Conservation (phyloP, 73 alveolate genomes). For the Paraurostyla sp. region DNA sequence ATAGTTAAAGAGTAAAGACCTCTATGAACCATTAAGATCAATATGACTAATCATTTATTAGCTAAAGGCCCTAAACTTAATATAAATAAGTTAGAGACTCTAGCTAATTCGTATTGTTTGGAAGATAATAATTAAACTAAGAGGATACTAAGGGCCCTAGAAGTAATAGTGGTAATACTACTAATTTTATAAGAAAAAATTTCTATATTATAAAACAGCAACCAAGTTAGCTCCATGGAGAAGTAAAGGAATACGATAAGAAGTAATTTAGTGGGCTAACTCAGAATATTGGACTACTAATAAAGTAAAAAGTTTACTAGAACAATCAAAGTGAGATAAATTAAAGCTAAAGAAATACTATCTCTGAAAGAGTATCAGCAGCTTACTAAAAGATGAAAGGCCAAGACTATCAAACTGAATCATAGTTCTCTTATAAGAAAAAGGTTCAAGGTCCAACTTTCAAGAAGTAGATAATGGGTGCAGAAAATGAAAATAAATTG, state of each 20-base stretch:
- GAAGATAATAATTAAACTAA: not conserved
- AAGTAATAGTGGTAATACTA: not conserved
- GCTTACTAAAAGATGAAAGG: not conserved
- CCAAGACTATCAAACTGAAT: no score
- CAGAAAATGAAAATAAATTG: not conserved
- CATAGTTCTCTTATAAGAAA: no score
- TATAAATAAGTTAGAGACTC: not conserved
- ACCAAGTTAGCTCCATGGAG: not conserved
- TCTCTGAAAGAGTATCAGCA: constrained; percentile 15
- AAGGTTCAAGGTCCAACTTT: not conserved
- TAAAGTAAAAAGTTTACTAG: not conserved
- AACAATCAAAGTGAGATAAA: not conserved
- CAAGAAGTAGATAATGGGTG: not conserved
- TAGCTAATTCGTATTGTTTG: not conserved
- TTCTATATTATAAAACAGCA: constrained; percentile 10
- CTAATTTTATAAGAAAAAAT: constrained; percentile 33
- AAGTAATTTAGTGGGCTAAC: no score
- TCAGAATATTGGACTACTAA: not conserved
- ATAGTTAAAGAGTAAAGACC: not conserved
- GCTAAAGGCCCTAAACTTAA: constrained; percentile 8
- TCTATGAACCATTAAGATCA: not conserved
- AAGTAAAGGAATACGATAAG: not conserved
- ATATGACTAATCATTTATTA: not conserved
- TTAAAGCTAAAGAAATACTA: constrained; percentile 1
- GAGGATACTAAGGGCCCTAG: not conserved